Conservation (phyloP, 2,329 filamentous ascomycete species). For the Aspergillus fijiensis region DNA sequence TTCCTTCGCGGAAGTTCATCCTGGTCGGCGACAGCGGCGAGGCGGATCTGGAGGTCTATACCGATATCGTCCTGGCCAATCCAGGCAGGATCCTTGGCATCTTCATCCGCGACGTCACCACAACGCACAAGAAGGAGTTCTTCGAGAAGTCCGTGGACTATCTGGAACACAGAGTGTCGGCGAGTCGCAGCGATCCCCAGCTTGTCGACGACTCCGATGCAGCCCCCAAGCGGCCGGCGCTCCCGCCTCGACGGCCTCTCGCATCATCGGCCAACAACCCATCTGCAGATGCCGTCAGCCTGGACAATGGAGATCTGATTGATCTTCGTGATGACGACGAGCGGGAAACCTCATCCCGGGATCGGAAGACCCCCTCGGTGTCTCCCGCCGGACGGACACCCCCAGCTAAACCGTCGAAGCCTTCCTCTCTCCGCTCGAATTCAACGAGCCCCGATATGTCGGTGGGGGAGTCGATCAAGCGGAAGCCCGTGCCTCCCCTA, state of each 20-base stretch:
- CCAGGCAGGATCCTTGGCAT: constrained; percentile 80
- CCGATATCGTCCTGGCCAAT: constrained; percentile 81
- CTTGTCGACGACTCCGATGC: constrained; percentile 29
- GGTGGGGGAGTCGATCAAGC: constrained; percentile 26
- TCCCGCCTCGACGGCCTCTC: constrained; percentile 41
- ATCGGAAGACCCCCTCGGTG: constrained; percentile 17
- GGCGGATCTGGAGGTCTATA: constrained; percentile 95
- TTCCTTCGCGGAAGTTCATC: constrained; percentile 84
- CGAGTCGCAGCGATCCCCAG: constrained; percentile 28
- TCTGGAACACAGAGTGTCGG: constrained; percentile 24
- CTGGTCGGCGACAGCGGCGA: constrained; percentile 95
- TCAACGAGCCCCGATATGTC: constrained; percentile 25
- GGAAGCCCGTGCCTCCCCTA: constrained; percentile 39
- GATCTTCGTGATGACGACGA: constrained; percentile 40
- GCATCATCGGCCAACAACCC: constrained; percentile 13
- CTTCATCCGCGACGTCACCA: constrained; percentile 95
- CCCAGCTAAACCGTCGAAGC: constrained; percentile 48
- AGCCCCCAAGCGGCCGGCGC: constrained; percentile 33
- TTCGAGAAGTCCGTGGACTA: constrained; percentile 65
- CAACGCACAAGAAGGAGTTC: constrained; percentile 68
- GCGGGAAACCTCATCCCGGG: constrained; percentile 9
- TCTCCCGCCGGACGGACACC: constrained; percentile 25
- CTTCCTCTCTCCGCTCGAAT: constrained; percentile 40
- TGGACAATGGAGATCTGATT: constrained; percentile 38
- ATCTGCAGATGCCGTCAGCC: constrained; percentile 22